Conservation (phyloP, 768 basidiomycete species). For the Brasilioporus rufonigricans region DNA sequence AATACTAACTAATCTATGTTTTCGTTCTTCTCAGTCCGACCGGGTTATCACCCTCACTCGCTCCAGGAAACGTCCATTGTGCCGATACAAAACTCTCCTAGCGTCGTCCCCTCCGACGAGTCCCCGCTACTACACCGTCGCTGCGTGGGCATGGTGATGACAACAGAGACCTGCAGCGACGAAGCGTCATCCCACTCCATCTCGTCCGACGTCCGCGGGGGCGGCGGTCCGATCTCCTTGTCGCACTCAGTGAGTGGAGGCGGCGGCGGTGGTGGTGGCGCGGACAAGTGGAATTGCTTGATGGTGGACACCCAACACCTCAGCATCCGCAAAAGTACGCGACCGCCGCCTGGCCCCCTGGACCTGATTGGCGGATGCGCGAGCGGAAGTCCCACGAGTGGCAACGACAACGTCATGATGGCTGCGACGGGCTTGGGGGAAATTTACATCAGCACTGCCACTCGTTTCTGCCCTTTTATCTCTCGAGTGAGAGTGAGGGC, state of each 20-base stretch:
- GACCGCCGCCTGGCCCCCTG: not conserved
- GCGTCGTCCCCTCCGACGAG: conserved; percentile 21
- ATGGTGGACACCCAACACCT: not conserved
- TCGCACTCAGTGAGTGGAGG: not conserved
- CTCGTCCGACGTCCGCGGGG: not conserved
- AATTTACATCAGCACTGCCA: not conserved
- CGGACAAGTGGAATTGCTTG: not conserved
- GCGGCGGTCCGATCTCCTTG: not conserved
- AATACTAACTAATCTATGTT: not conserved
- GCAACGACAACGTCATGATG: not conserved
- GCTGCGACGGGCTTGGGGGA: conserved; percentile 26
- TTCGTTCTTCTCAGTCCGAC: not conserved
- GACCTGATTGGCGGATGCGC: not conserved
- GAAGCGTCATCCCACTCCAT: conserved; percentile 8
- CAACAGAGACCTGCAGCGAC: conserved; percentile 38
- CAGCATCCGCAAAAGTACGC: not conserved
- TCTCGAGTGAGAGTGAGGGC: not conserved
- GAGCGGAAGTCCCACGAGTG: not conserved
- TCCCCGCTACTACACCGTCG: not conserved
- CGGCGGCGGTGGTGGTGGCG: not conserved
- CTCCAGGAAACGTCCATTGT: conserved; percentile 20
- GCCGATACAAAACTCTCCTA: conserved; percentile 35
- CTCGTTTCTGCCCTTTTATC: not conserved
- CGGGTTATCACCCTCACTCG: conserved; percentile 5
- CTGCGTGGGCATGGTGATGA: conserved; percentile 41